Conservation (phyloP, 495 filamentous ascomycete species). For the Penicillium turbatum region DNA sequence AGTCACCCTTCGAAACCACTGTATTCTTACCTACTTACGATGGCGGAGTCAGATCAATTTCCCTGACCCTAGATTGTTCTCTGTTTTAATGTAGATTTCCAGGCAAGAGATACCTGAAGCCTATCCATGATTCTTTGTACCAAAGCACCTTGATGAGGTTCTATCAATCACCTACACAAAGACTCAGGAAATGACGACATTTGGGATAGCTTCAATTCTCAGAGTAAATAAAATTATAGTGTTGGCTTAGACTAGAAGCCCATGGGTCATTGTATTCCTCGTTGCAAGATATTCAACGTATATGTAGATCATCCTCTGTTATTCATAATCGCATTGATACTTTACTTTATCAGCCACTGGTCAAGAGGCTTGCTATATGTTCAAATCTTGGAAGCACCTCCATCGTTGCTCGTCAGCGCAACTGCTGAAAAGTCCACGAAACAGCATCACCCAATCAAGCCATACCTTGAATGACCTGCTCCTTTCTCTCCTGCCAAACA, state of each 20-base stretch:
- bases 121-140: too few species aligned
- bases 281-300: too few species aligned
- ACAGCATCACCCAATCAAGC: constrained; percentile 36
- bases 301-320: not conserved
- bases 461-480: constrained; percentile 86
- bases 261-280: too few species aligned
- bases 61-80: not conserved
- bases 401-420: not conserved
- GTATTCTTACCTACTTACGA: not conserved
- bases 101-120: too few species aligned
- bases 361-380: not conserved
- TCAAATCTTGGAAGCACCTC: not conserved
- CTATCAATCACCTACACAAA: too few species aligned
- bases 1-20: not conserved
- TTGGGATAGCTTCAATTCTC: too few species aligned
- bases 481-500: constrained; percentile 92
- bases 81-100: not conserved
- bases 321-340: constrained; percentile 4
- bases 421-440: not conserved
- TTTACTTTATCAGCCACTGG: too few species aligned
- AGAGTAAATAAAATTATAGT: too few species aligned
- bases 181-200: too few species aligned
- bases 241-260: too few species aligned
- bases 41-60: not conserved
- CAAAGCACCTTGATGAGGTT: too few species aligned